Conservation (phyloP, 2,329 filamentous ascomycete genomes). For the Fusarium liriodendri region DNA sequence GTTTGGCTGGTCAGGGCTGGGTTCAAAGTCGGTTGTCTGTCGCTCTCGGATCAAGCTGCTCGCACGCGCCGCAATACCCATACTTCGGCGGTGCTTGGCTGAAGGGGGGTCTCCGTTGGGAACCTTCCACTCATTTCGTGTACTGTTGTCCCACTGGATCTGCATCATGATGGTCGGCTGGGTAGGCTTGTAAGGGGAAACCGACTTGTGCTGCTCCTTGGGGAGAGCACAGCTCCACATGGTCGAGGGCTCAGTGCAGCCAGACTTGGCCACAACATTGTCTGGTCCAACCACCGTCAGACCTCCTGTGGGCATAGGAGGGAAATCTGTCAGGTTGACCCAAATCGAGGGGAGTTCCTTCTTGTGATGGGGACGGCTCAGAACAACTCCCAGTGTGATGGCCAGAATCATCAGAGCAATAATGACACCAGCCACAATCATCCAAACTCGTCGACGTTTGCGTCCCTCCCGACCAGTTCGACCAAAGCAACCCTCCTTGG, state of each 20-base stretch:
- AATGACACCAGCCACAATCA: slow-evolving; percentile 62
- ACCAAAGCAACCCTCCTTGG: slow-evolving; percentile 73
- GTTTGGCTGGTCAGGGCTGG: slow-evolving; percentile 68
- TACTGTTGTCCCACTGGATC: slow-evolving; percentile 77
- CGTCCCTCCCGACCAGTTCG: slow-evolving; percentile 72
- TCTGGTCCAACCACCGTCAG: slow-evolving; percentile 81
- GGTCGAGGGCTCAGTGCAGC: slow-evolving; percentile 77
- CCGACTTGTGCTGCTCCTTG: slow-evolving; percentile 76
- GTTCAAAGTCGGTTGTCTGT: slow-evolving; percentile 51
- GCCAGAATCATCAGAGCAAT: slow-evolving; percentile 67
- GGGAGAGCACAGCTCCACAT: slow-evolving; percentile 90
- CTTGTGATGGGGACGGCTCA: slow-evolving; percentile 51
- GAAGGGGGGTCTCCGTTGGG: slow-evolving; percentile 52
- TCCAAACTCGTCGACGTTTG: slow-evolving; percentile 70
- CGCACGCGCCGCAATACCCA: slow-evolving; percentile 39
- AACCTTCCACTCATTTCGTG: slow-evolving; percentile 62
- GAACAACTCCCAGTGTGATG: slow-evolving; percentile 67
- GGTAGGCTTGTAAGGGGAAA: slow-evolving; percentile 71
- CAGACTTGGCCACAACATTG: slow-evolving; percentile 70
- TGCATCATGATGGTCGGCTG: slow-evolving; percentile 85
- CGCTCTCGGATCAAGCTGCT: slow-evolving; percentile 37
- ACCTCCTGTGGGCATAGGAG: slow-evolving; percentile 86
- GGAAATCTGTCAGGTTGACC: slow-evolving; percentile 88
- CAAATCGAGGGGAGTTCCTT: slow-evolving; percentile 64
- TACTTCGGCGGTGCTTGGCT: slow-evolving; percentile 40